Conservation (phyloP, 805 yeast species). For the Candida khao-thaluensis region DNA sequence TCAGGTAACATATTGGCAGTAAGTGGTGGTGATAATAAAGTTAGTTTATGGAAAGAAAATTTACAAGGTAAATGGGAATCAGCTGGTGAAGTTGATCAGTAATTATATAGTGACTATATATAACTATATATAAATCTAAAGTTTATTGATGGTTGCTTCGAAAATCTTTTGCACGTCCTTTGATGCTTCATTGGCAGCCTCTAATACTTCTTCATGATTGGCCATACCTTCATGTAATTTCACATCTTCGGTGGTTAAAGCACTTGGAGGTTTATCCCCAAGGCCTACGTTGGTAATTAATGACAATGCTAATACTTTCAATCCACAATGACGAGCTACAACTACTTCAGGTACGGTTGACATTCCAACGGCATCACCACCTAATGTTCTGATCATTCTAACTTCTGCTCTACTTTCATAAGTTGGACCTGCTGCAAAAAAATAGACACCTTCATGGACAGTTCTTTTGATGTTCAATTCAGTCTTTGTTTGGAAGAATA, state of each 20-base stretch:
- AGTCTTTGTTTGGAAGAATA: constrained; percentile 53
- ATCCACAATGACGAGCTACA: constrained; percentile 84
- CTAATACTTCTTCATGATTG: constrained; percentile 87
- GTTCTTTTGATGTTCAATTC: constrained; percentile 50
- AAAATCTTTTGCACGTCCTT: constrained; percentile 73
- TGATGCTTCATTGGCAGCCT: constrained; percentile 77
- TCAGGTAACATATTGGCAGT: constrained; percentile 95
- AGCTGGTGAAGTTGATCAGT: constrained; percentile 94
- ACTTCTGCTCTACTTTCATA: constrained; percentile 92
- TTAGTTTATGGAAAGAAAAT: constrained; percentile 95
- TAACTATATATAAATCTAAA: constrained; percentile 18
- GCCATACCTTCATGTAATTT: constrained; percentile 75
- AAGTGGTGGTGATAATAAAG: constrained; percentile 94
- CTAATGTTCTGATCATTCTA: constrained; percentile 64
- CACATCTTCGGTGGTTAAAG: constrained; percentile 51
- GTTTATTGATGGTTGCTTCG: constrained; percentile 54
- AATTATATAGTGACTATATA: constrained; percentile 15
- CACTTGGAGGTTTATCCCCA: constrained; percentile 65
- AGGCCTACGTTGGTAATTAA: constrained; percentile 85
- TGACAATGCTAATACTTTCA: constrained; percentile 80
- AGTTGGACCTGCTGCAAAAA: constrained; percentile 89
- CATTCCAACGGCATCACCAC: constrained; percentile 97
- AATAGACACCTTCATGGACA: constrained; percentile 84
- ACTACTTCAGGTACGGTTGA: constrained; percentile 96
- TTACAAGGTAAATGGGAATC: constrained; percentile 92